These are phyloP conservation scores for Zalaria obscura DNA, from an alignment of 2,329 filamentous ascomycete genomes.

Conservation along the genomic window DNA sequence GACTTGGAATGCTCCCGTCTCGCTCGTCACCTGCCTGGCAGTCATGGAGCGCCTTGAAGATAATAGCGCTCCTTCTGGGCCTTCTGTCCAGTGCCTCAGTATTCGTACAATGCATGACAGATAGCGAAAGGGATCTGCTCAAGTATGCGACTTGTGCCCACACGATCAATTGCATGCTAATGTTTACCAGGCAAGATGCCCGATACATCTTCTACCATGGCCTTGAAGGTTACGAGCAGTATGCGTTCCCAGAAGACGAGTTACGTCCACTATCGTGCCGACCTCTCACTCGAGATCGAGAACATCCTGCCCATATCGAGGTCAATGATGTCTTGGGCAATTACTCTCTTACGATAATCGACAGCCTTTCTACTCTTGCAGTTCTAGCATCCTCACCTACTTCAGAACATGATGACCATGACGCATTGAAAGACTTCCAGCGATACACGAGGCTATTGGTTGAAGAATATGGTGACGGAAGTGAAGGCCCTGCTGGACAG, in stretches of 20 bases:
- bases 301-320: slow-evolving; percentile 67
- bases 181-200: slow-evolving; percentile 26
- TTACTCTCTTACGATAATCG: slow-evolving; percentile 89
- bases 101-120: slow-evolving; percentile 27
- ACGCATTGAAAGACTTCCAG: slow-evolving; percentile 52
- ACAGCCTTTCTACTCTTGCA: slow-evolving; percentile 85
- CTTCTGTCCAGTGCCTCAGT: slow-evolving; percentile 12
- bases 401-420: slow-evolving; percentile 37
- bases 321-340: slow-evolving; percentile 94
- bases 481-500: slow-evolving; percentile 49
- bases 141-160: slow-evolving; percentile 14
- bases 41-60: too few species aligned
- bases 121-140: slow-evolving; percentile 24
- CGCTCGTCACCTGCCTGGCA: too few species aligned
- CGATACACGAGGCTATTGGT: slow-evolving; percentile 64
- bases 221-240: slow-evolving; percentile 83
- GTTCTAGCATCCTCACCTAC: slow-evolving; percentile 69
- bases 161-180: neutral
- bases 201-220: slow-evolving; percentile 88
- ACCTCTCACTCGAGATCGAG: slow-evolving; percentile 69
- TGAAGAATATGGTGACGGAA: slow-evolving; percentile 75
- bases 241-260: slow-evolving; percentile 95
- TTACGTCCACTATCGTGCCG: slow-evolving; percentile 73
- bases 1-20: too few species aligned
- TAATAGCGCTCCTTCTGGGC: neutral